These are phyloP conservation scores for Fallopia convolvulus DNA, from an alignment of 148 eudicot species.

Conservation along the genomic window DNA sequence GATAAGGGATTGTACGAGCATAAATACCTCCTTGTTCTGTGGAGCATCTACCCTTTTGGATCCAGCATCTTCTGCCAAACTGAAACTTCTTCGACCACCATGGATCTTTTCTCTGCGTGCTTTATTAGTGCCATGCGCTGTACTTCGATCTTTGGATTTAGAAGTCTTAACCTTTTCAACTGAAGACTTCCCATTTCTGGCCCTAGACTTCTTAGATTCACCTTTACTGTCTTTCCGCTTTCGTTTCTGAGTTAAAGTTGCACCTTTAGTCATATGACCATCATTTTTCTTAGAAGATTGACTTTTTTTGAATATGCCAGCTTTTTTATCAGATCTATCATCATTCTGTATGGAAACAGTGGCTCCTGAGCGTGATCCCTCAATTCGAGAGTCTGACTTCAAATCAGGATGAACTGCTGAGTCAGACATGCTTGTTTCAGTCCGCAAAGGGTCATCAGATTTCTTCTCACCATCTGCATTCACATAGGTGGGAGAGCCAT, in stretches of 20 bases:
- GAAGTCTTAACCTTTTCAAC: conserved; percentile 22
- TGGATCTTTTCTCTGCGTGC: conserved; percentile 33
- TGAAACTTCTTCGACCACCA: conserved; percentile 29
- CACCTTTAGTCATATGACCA: conserved; percentile 22
- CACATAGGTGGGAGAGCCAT: not conserved
- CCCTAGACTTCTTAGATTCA: conserved; percentile 31
- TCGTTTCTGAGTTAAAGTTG: conserved; percentile 38
- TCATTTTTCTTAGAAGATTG: conserved; percentile 20
- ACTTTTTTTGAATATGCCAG: conserved; percentile 20
- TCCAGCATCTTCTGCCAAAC: conserved; percentile 27
- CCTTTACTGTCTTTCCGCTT: conserved; percentile 29
- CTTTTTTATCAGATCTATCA: conserved; percentile 30
- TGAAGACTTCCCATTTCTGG: conserved; percentile 27
- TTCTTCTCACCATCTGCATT: conserved; percentile 3
- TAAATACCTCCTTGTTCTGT: conserved; percentile 46
- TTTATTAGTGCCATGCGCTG: conserved; percentile 27
- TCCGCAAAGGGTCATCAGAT: not conserved
- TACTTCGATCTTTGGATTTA: conserved; percentile 22
- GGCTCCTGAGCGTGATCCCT: conserved; percentile 21
- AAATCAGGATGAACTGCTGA: conserved; percentile 14
- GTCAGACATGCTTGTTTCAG: conserved; percentile 3
- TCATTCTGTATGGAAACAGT: conserved; percentile 27
- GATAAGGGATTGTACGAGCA: conserved; percentile 1
- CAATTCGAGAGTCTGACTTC: conserved; percentile 23
- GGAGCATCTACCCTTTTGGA: conserved; percentile 24